Percentiles rank a stretch among this genome's conserved stretches.
Evolutionary conservation across 2,329 filamentous ascomycete genomes (phyloP).

Genomic region (Calonectria pteridis): DNA sequence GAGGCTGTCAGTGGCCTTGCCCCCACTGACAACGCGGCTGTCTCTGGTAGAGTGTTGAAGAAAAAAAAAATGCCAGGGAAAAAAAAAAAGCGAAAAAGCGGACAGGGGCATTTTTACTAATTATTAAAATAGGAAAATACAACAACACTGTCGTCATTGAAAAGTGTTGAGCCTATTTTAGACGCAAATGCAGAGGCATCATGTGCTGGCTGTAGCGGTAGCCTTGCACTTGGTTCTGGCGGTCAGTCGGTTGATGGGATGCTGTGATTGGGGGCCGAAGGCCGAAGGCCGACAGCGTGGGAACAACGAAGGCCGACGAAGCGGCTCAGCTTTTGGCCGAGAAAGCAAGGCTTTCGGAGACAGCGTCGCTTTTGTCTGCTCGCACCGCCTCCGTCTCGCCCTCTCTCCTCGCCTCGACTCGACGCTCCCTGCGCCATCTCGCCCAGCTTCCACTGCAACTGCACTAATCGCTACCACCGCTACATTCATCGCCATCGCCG

Average conservation of each 20-base stretch:
- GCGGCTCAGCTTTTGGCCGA: background rate
- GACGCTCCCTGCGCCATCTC: background rate
- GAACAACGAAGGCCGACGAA: constrained; percentile 8
- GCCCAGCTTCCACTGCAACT: background rate
- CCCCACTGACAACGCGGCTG: background rate
- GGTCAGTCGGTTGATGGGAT: background rate
- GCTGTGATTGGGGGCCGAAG: constrained; percentile 4
- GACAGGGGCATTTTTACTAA: background rate
- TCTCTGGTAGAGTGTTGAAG: background rate
- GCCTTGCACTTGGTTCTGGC: background rate
- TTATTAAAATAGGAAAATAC: background rate
- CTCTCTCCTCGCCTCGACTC: background rate
- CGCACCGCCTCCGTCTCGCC: too few species aligned
- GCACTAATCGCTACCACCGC: too few species aligned
- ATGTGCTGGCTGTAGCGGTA: background rate
- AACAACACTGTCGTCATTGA: too few species aligned
- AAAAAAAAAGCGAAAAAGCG: background rate
- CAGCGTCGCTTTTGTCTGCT: background rate
- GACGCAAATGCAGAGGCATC: background rate
- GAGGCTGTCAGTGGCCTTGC: background rate
- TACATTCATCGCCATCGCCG: background rate
- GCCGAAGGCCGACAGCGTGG: constrained; percentile 17
- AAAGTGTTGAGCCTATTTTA: background rate
- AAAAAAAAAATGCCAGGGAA: too few species aligned
- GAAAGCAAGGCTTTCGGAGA: background rate